Evolutionary conservation across 2,329 filamentous ascomycete species (phyloP).

Genomic region (Mycosphaerelloides madeirae): DNA sequence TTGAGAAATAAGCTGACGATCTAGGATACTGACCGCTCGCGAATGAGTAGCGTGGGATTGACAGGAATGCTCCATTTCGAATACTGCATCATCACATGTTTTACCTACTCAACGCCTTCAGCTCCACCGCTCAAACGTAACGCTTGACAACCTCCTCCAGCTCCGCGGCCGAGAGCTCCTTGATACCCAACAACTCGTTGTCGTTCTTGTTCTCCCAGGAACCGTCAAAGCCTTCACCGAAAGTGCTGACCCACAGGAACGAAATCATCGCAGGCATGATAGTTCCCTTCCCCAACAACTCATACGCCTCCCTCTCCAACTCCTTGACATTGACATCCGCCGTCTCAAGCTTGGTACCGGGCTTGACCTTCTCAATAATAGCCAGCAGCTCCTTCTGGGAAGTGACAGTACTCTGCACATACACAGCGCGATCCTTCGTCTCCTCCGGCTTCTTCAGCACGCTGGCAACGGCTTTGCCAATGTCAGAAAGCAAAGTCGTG

Average conservation of each 20-base stretch:
- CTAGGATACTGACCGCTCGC: neutral
- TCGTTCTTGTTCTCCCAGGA: constrained; percentile 32
- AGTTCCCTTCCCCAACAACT: constrained; percentile 26
- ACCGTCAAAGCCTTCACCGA: constrained; percentile 29
- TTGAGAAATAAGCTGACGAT: too few species aligned
- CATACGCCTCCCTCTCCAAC: constrained; percentile 27
- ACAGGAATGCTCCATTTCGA: neutral
- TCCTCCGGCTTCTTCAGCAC: constrained; percentile 32
- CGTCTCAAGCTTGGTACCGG: constrained; percentile 26
- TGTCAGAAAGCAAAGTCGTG: constrained; percentile 27
- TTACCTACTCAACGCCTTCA: neutral
- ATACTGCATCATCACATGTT: neutral
- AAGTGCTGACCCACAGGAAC: constrained; percentile 30
- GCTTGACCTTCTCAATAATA: constrained; percentile 32
- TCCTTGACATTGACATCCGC: constrained; percentile 24
- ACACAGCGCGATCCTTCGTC: constrained; percentile 35
- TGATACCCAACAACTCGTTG: constrained; percentile 35
- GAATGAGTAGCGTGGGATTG: neutral
- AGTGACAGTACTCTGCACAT: constrained; percentile 32
- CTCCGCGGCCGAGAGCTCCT: constrained; percentile 27
- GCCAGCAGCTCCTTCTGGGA: constrained; percentile 37
- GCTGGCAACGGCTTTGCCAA: constrained; percentile 33
- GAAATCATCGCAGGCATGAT: constrained; percentile 23
- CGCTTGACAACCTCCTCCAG: constrained; percentile 27
- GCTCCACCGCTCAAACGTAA: constrained; percentile 7